phyloP scores from a whole-genome alignment of 345 rosid species.

The Conringia planisiliqua region DNA sequence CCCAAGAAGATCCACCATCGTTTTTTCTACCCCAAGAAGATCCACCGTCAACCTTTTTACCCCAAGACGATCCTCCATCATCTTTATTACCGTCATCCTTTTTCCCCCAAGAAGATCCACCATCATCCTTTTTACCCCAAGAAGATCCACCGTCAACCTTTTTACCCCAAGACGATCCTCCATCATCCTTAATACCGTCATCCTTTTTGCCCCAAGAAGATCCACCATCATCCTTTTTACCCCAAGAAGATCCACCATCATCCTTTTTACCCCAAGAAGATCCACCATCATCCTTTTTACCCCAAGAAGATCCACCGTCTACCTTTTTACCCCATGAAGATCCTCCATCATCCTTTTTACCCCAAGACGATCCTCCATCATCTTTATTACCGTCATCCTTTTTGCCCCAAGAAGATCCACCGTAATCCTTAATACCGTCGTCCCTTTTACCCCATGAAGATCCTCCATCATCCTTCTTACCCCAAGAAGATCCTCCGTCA shows the following conservation, averaged over 20 bases:
- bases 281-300: conserved; percentile 21
- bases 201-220: background rate
- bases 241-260: background rate
- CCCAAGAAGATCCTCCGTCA: background rate
- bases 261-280: background rate
- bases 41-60: background rate
- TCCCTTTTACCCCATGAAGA: background rate
- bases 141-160: background rate
- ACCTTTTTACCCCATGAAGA: background rate
- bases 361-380: background rate
- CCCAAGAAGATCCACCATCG: background rate
- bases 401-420: conserved; percentile 18
- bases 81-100: background rate
- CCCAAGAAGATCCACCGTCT: background rate
- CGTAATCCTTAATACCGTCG: background rate
- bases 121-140: background rate
- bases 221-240: background rate
- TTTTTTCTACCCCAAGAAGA: background rate
- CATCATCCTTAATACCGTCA: background rate
- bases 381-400: background rate
- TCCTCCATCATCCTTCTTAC: background rate
- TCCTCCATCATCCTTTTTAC: background rate
- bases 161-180: background rate
- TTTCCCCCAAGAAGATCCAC: conserved; percentile 17
- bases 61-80: background rate